A percentile compares a stretch with the other conserved stretches of the same genome.
phyloP scores from a whole-genome alignment of 768 basidiomycete genomes.

The Mycena metata region DNA sequence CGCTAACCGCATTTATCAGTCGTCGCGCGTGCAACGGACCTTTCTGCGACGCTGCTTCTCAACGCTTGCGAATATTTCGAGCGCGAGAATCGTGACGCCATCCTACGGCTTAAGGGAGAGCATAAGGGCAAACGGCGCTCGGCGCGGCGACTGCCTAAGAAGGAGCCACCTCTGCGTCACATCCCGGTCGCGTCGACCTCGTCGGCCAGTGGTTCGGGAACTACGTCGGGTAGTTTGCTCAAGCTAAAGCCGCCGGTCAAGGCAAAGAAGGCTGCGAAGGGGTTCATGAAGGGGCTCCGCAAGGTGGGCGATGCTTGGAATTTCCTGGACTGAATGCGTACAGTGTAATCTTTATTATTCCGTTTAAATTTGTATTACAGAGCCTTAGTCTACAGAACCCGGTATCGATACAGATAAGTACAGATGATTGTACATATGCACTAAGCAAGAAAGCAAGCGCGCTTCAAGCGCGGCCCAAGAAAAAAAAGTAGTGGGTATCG shows the following conservation, averaged over 20 bases:
- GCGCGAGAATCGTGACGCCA: slow-evolving; percentile 37
- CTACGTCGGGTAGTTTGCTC: neutral
- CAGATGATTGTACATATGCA: neutral
- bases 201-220: neutral
- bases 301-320: slow-evolving; percentile 34
- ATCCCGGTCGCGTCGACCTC: slow-evolving; percentile 1
- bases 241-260: slow-evolving; percentile 15
- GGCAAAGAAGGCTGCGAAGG: slow-evolving; percentile 32
- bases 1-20: slow-evolving; percentile 12
- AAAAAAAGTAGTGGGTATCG: neutral
- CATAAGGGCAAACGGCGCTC: slow-evolving; percentile 31
- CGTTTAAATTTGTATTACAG: slow-evolving; percentile 21
- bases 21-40: slow-evolving; percentile 34
- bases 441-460: neutral
- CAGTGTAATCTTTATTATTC: slow-evolving; percentile 6
- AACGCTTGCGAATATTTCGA: slow-evolving; percentile 39
- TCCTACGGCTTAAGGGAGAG: slow-evolving; percentile 35
- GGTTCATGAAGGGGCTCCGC: slow-evolving; percentile 31
- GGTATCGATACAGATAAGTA: slow-evolving; percentile 23
- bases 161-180: neutral
- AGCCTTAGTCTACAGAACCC: slow-evolving; percentile 13
- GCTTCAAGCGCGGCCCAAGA: slow-evolving; percentile 30
- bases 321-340: slow-evolving; percentile 23
- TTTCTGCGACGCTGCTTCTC: slow-evolving; percentile 36
- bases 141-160: slow-evolving; percentile 33